A percentile compares a stretch with the other conserved stretches of the same genome.
phyloP scores from a whole-genome alignment of 1,284 basidiomycete species.

The Singerocomus inundabilis region DNA sequence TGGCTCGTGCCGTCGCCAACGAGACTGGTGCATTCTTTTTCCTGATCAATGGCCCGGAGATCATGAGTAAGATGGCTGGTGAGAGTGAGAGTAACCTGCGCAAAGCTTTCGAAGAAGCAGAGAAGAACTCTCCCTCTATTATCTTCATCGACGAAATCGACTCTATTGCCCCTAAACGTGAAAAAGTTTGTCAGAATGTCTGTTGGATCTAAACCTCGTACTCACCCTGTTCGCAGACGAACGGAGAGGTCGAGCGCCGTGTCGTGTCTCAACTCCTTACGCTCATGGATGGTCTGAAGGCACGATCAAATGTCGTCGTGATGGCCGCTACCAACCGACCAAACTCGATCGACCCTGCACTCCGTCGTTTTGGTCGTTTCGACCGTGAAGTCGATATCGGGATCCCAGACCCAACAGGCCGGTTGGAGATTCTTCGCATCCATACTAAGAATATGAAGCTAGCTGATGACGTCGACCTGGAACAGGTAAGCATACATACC shows the following conservation, averaged over 20 bases:
- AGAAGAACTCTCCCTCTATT: constrained; percentile 99
- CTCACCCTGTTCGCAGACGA: constrained; percentile 61
- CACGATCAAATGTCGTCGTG: constrained; percentile 97
- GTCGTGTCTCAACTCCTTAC: constrained; percentile 98
- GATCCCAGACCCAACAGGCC: constrained; percentile 97
- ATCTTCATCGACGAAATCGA: constrained; percentile 99
- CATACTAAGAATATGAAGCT: constrained; percentile 99
- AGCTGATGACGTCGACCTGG: constrained; percentile 95
- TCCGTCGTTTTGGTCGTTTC: constrained; percentile 97
- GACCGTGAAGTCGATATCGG: constrained; percentile 99
- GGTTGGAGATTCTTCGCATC: constrained; percentile 97
- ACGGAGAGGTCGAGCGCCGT: constrained; percentile 98
- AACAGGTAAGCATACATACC: constrained; percentile 60
- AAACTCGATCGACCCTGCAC: constrained; percentile 98
- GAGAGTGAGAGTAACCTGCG: constrained; percentile 96
- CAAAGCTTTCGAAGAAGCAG: constrained; percentile 98
- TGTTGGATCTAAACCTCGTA: background rate
- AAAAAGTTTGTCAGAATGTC: constrained; percentile 60
- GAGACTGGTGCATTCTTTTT: constrained; percentile 99
- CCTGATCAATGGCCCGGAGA: constrained; percentile 98
- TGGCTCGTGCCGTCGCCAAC: constrained; percentile 99
- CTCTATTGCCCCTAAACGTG: constrained; percentile 98
- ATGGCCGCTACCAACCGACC: constrained; percentile 99
- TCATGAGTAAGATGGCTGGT: constrained; percentile 99
- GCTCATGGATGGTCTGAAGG: constrained; percentile 98